Conservation (phyloP, 1,139 yeast species). For the Lizanozyma gosingica region DNA sequence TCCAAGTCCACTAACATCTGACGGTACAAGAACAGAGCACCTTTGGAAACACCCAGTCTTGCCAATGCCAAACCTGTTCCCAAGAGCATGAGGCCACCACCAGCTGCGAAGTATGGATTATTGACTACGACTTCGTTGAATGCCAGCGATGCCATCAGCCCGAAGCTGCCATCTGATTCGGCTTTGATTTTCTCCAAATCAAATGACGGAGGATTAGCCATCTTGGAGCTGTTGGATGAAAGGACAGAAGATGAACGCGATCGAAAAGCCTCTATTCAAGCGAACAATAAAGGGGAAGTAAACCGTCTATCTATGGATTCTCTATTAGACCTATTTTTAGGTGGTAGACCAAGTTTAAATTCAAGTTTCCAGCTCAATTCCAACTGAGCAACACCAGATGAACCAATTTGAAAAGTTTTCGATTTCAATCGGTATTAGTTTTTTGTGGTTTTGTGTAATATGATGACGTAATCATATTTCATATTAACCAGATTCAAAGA, state of each 20-base stretch:
- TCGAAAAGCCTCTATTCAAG: too few species aligned
- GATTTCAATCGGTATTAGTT: too few species aligned
- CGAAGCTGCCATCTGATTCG: constrained; percentile 29
- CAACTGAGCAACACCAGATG: too few species aligned
- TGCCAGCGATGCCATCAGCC: constrained; percentile 27
- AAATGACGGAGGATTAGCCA: constrained; percentile 9
- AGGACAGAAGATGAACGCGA: not conserved
- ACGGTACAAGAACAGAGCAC: constrained; percentile 64
- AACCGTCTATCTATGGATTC: too few species aligned
- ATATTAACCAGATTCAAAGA: too few species aligned
- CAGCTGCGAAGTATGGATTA: constrained; percentile 94
- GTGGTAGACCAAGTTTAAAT: too few species aligned
- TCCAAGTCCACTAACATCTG: constrained; percentile 87
- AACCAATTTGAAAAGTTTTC: too few species aligned
- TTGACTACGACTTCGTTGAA: constrained; percentile 50
- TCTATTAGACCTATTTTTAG: too few species aligned
- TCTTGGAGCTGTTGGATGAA: not conserved
- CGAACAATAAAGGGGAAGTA: too few species aligned
- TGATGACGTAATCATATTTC: too few species aligned
- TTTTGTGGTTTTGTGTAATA: too few species aligned
- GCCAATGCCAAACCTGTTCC: constrained; percentile 83
- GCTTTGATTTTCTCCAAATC: constrained; percentile 30
- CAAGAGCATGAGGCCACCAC: constrained; percentile 91
- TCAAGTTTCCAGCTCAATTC: too few species aligned
- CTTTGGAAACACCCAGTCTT: constrained; percentile 56